A percentile compares a stretch with the other conserved stretches of the same genome.
phyloP scores from a whole-genome alignment of 208 protist genomes.

The Phytomonas serpens region DNA sequence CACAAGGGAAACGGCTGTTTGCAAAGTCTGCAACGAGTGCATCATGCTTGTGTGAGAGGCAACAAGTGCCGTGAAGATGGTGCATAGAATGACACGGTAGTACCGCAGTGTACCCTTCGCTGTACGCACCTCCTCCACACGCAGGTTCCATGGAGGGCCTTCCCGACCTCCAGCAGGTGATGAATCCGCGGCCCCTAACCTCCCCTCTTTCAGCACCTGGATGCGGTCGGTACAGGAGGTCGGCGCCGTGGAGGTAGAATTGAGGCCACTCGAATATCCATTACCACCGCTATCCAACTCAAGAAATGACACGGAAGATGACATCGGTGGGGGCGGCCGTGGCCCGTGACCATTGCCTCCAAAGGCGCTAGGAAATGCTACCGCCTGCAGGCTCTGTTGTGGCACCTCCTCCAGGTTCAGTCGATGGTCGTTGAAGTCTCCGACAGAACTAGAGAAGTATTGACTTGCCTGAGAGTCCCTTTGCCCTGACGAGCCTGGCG shows the following conservation, averaged over 20 bases:
- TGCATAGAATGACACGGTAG: constrained; percentile 43
- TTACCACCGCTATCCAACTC: neutral
- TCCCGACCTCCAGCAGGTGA: constrained; percentile 12
- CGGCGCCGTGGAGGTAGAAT: constrained; percentile 2
- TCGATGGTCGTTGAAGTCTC: constrained; percentile 29
- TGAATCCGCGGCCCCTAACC: neutral
- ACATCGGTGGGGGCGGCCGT: neutral
- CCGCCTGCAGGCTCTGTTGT: constrained; percentile 58
- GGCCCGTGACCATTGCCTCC: neutral
- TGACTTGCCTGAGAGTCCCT: neutral
- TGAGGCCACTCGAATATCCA: neutral
- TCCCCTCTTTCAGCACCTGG: neutral
- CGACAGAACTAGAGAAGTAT: constrained; percentile 12
- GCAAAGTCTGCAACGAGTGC: constrained; percentile 44
- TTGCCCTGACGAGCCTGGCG: neutral
- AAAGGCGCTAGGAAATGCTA: constrained; percentile 44
- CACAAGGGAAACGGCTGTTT: constrained; percentile 51
- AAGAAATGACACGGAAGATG: neutral
- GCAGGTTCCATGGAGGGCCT: constrained; percentile 44
- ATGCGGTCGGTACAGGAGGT: neutral
- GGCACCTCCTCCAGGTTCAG: constrained; percentile 43
- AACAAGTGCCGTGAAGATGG: constrained; percentile 43
- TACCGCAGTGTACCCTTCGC: constrained; percentile 43
- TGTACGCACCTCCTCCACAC: constrained; percentile 43
- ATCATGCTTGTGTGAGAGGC: constrained; percentile 33